Conservation (phyloP, 129 eudicot genomes). For the Ambrosia artemisiifolia region DNA sequence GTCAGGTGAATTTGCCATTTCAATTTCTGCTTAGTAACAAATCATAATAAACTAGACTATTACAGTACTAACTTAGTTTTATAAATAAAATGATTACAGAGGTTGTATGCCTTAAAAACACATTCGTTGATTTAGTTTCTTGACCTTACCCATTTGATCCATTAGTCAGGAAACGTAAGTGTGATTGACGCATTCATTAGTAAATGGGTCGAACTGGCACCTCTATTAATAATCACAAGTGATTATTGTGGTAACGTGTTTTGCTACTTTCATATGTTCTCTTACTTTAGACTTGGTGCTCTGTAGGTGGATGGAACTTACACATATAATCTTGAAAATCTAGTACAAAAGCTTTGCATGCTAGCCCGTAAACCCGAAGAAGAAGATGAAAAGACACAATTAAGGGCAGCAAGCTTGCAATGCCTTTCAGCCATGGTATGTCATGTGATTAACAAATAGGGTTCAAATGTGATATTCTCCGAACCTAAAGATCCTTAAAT, state of each 20-base stretch:
- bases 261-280: neutral
- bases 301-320: slow-evolving; percentile 83
- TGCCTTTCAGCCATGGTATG: slow-evolving; percentile 98
- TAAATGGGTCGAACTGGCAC: neutral
- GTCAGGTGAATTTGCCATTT: slow-evolving; percentile 59
- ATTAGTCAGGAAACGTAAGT: too few species aligned
- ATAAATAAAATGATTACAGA: neutral
- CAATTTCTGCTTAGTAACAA: neutral
- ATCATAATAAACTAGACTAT: too few species aligned
- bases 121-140: neutral
- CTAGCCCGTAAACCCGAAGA: slow-evolving; percentile 60
- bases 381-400: slow-evolving; percentile 49
- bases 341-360: slow-evolving; percentile 64
- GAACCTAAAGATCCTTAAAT: neutral
- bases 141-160: neutral
- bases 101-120: neutral
- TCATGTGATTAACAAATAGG: slow-evolving; percentile 13
- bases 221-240: neutral
- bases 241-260: neutral
- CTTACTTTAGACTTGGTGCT: slow-evolving; percentile 20
- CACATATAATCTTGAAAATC: slow-evolving; percentile 64
- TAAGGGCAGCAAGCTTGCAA: slow-evolving; percentile 89
- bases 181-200: neutral
- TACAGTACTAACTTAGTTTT: neutral
- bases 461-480: slow-evolving; percentile 16